Conservation (phyloP, 106 monocot species). For the Cymbidium sinense region DNA sequence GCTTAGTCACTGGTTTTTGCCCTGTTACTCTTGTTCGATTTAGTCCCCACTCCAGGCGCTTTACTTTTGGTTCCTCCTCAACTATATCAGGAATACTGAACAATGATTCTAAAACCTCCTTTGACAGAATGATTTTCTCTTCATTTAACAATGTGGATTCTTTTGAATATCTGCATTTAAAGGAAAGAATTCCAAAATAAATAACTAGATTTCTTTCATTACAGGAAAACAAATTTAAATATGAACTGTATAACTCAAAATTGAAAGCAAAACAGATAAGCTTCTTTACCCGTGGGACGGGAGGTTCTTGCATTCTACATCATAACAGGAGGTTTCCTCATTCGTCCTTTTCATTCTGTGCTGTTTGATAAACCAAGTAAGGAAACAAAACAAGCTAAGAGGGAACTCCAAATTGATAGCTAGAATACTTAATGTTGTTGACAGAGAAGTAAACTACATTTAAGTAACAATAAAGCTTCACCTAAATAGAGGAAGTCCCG, state of each 20-base stretch:
- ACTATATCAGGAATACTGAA: slow-evolving; percentile 50
- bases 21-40: slow-evolving; percentile 50
- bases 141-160: slow-evolving; percentile 7
- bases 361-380: slow-evolving; percentile 10
- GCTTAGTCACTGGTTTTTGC: slow-evolving; percentile 29
- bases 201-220: background rate
- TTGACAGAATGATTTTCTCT: slow-evolving; percentile 40
- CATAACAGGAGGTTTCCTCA: slow-evolving; percentile 1
- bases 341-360: slow-evolving; percentile 2
- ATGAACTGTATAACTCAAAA: background rate
- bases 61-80: slow-evolving; percentile 43
- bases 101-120: slow-evolving; percentile 50
- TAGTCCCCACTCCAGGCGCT: slow-evolving; percentile 38
- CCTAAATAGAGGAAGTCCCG: too few relatives aligned
- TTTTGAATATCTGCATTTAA: slow-evolving; percentile 19
- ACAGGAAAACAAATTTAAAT: background rate
- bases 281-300: slow-evolving; percentile 20
- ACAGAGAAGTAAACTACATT: background rate
- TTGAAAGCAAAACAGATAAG: background rate
- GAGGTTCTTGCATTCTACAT: slow-evolving; percentile 9
- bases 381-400: background rate
- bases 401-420: background rate
- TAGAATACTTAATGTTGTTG: background rate
- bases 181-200: background rate
- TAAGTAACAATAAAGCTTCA: too few relatives aligned